Percentiles rank a stretch among this genome's conserved stretches.
phyloP scores from a whole-genome alignment of 441 rosid genomes.

The Arabidopsis hybrid region DNA sequence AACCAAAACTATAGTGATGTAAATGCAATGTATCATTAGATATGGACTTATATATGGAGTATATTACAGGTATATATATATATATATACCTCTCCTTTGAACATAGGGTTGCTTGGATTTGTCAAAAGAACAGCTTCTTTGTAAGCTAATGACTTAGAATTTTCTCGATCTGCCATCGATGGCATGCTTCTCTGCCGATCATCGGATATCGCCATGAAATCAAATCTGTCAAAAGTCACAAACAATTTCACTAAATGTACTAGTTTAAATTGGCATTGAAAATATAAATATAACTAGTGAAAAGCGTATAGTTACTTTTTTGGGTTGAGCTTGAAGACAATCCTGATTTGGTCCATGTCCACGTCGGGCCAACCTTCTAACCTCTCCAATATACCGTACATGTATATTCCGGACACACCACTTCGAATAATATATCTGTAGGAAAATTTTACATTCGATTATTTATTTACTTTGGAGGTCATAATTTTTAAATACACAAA shows the following conservation, averaged over 20 bases:
- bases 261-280: background rate
- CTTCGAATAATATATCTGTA: constrained; percentile 70
- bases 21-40: background rate
- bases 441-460: background rate
- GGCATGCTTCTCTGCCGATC: constrained; percentile 53
- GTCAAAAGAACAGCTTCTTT: constrained; percentile 82
- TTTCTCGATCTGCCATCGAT: constrained; percentile 39
- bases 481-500: background rate
- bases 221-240: constrained; percentile 44
- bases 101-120: constrained; percentile 56
- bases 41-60: background rate
- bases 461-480: background rate
- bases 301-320: constrained; percentile 44
- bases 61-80: background rate
- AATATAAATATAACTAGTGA: background rate
- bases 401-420: constrained; percentile 67
- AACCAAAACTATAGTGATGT: too few species aligned
- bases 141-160: constrained; percentile 45
- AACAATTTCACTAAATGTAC: background rate
- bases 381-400: constrained; percentile 71
- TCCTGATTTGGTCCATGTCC: constrained; percentile 81
- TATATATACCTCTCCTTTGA: constrained; percentile 55
- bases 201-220: constrained; percentile 55
- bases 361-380: constrained; percentile 75
- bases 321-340: constrained; percentile 72